Evolutionary conservation across 441 rosid genomes (phyloP).

Genomic region (Flueggea neowawraea): DNA sequence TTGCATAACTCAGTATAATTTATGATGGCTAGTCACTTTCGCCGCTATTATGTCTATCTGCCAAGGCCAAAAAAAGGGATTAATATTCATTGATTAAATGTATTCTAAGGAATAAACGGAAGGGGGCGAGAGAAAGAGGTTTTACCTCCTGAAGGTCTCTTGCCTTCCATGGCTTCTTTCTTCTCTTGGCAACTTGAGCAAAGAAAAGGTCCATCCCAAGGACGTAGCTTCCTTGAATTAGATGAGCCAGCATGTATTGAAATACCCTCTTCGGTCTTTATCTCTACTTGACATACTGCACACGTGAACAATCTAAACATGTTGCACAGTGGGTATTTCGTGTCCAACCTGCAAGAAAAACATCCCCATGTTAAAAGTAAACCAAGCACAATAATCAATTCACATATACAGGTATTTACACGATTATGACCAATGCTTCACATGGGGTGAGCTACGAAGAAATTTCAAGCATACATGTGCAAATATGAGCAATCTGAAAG

Average conservation of each 20-base stretch:
- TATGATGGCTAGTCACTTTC: slow-evolving; percentile 75
- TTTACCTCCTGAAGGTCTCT: slow-evolving; percentile 75
- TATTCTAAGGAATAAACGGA: neutral
- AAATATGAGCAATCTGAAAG: too few species aligned
- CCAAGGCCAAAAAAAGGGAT: slow-evolving; percentile 8
- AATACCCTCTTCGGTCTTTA: slow-evolving; percentile 92
- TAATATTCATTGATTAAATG: neutral
- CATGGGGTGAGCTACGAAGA: too few species aligned
- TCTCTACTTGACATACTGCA: slow-evolving; percentile 97
- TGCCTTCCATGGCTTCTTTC: slow-evolving; percentile 99
- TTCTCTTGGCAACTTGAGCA: slow-evolving; percentile 96
- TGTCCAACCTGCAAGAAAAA: slow-evolving; percentile 77
- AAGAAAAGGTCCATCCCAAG: slow-evolving; percentile 99
- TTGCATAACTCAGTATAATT: slow-evolving; percentile 13
- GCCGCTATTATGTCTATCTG: slow-evolving; percentile 74
- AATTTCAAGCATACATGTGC: too few species aligned
- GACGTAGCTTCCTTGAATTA: slow-evolving; percentile 60
- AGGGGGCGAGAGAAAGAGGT: neutral
- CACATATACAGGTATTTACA: slow-evolving; percentile 1
- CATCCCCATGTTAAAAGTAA: slow-evolving; percentile 10
- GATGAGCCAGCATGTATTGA: slow-evolving; percentile 81
- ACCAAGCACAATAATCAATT: neutral
- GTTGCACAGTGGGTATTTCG: slow-evolving; percentile 96
- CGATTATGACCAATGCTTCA: neutral
- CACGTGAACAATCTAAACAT: slow-evolving; percentile 93